These are phyloP conservation scores for Cladophialophora immunda DNA, from an alignment of 2,329 filamentous ascomycete genomes.

Conservation along the genomic window DNA sequence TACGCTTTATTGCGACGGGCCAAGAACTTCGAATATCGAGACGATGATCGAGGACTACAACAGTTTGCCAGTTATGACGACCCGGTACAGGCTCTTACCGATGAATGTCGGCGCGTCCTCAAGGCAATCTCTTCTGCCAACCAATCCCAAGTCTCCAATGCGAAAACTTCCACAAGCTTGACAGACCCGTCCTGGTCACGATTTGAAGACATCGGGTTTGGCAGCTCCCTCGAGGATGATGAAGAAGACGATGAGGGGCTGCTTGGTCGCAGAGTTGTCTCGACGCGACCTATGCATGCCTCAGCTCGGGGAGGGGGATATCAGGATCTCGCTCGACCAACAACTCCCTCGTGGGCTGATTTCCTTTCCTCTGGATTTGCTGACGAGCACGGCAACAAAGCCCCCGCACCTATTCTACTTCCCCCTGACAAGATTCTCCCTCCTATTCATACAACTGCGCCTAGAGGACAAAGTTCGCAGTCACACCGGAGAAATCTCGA, in stretches of 20 bases:
- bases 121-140: conserved; percentile 88
- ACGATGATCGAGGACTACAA: conserved; percentile 83
- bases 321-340: conserved; percentile 76
- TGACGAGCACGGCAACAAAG: conserved; percentile 73
- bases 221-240: conserved; percentile 75
- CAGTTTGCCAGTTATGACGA: conserved; percentile 90
- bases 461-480: conserved; percentile 82
- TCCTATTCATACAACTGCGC: conserved; percentile 74
- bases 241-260: conserved; percentile 70
- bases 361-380: conserved; percentile 94
- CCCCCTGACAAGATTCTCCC: conserved; percentile 92
- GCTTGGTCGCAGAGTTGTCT: conserved; percentile 42
- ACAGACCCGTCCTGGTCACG: conserved; percentile 94
- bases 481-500: conserved; percentile 80
- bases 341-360: conserved; percentile 97
- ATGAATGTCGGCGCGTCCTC: conserved; percentile 91
- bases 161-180: conserved; percentile 75
- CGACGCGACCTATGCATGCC: conserved; percentile 21
- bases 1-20: conserved; percentile 89
- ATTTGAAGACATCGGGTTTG: conserved; percentile 94
- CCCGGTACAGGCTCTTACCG: conserved; percentile 84
- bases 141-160: conserved; percentile 77
- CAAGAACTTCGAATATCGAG: conserved; percentile 94
- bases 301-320: conserved; percentile 41
- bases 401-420: conserved; percentile 75